These are phyloP conservation scores for Apiospora rasikravindrae DNA, from an alignment of 2,329 filamentous ascomycete species.

Conservation along the genomic window DNA sequence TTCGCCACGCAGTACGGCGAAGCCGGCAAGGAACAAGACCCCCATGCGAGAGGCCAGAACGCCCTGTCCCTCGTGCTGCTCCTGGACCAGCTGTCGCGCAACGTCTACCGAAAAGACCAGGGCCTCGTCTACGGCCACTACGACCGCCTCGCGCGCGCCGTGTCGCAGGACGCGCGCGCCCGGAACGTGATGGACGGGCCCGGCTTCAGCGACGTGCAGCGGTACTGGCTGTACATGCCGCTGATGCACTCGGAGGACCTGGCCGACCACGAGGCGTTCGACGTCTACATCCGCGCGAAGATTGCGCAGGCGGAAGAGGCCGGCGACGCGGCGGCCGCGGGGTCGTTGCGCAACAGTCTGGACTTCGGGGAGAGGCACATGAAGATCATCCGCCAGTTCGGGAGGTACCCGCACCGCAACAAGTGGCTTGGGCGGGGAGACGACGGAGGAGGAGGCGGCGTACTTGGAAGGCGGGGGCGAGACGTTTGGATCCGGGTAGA, in stretches of 20 bases:
- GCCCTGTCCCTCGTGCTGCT: conserved; percentile 60
- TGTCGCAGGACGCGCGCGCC: conserved; percentile 43
- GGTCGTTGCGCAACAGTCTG: conserved; percentile 15
- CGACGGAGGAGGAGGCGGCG: conserved; percentile 47
- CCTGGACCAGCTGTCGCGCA: conserved; percentile 68
- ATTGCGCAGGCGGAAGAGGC: neutral
- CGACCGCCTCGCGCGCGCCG: conserved; percentile 57
- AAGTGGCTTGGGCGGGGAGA: conserved; percentile 44
- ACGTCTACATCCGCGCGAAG: conserved; percentile 21
- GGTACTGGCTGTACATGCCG: conserved; percentile 65
- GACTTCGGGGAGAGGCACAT: conserved; percentile 43
- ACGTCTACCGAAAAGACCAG: conserved; percentile 60
- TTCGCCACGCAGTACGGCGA: conserved; percentile 31
- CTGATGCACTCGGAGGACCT: conserved; percentile 63
- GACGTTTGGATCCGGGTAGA: conserved; percentile 27
- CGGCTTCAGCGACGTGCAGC: conserved; percentile 36
- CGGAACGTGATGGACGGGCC: conserved; percentile 45
- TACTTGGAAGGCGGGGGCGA: conserved; percentile 43
- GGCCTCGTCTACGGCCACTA: conserved; percentile 58
- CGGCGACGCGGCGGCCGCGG: conserved; percentile 11
- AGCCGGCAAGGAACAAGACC: conserved; percentile 21
- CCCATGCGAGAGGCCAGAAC: too few species aligned
- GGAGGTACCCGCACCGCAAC: conserved; percentile 56
- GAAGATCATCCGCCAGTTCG: conserved; percentile 50
- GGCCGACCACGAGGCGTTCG: conserved; percentile 47